phyloP scores from a whole-genome alignment of 306 rosid genomes.

The Hippophae tibetana region DNA sequence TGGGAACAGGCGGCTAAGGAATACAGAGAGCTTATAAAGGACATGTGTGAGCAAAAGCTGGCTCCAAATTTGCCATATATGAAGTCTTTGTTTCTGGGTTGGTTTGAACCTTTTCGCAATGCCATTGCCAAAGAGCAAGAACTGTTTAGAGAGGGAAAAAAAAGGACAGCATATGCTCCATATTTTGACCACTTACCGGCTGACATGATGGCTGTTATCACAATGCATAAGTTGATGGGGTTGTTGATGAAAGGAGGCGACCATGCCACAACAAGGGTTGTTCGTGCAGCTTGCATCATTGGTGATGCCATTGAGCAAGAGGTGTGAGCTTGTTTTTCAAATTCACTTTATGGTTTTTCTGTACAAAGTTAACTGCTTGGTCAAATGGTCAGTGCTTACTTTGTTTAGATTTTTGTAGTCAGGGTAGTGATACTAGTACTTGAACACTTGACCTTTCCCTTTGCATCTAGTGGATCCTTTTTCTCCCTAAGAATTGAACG shows the following conservation, averaged over 20 bases:
- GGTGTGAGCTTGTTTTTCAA: constrained; percentile 43
- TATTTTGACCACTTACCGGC: constrained; percentile 59
- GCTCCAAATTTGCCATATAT: constrained; percentile 87
- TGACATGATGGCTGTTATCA: constrained; percentile 78
- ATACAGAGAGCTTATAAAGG: constrained; percentile 75
- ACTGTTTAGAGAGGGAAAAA: constrained; percentile 34
- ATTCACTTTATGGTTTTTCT: constrained; percentile 11
- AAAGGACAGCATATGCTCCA: constrained; percentile 35
- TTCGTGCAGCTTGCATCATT: constrained; percentile 46
- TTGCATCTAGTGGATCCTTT: not conserved
- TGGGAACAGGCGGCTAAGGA: constrained; percentile 80
- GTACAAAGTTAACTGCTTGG: not conserved
- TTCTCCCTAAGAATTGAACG: not conserved
- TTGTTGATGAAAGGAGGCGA: constrained; percentile 62
- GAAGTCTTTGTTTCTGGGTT: constrained; percentile 86
- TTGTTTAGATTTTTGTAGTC: not conserved
- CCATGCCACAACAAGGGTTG: constrained; percentile 50
- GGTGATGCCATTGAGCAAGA: constrained; percentile 94
- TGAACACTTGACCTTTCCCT: not conserved
- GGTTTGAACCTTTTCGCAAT: constrained; percentile 78
- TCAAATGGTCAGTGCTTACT: not conserved
- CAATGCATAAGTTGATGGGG: constrained; percentile 89
- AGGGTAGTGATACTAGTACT: no score
- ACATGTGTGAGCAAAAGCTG: constrained; percentile 82
- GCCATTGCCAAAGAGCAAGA: constrained; percentile 70